Conservation (phyloP, 2,329 filamentous ascomycete genomes). For the Phialemoniopsis sp. region DNA sequence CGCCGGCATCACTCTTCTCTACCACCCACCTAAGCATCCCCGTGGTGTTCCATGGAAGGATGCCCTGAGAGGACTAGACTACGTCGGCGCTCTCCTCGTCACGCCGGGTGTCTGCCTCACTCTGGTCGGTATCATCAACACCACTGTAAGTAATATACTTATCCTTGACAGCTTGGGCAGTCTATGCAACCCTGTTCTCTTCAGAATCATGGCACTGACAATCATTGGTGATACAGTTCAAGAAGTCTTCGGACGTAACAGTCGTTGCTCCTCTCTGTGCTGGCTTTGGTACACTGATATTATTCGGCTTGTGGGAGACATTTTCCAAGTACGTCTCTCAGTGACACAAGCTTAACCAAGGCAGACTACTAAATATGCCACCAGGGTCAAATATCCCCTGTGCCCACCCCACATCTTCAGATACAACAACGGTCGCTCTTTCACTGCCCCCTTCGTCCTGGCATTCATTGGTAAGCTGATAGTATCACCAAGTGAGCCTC, state of each 20-base stretch:
- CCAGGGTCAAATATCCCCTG: constrained; percentile 27
- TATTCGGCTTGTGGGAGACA: constrained; percentile 30
- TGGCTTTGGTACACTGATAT: constrained; percentile 17
- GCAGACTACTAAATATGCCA: no score
- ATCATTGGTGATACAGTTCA: no score
- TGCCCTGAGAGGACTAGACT: constrained; percentile 6
- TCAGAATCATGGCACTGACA: no score
- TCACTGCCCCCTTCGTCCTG: constrained; percentile 7
- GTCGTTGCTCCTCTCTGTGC: no score
- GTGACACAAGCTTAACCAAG: no score
- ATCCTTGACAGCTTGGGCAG: no score
- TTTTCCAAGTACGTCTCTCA: constrained; percentile 20
- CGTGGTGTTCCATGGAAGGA: constrained; percentile 8
- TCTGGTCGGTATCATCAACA: constrained; percentile 6
- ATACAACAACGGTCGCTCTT: constrained; percentile 28
- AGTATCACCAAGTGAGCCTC: no score
- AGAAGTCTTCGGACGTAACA: no score
- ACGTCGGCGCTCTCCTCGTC: constrained; percentile 5
- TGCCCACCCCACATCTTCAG: constrained; percentile 40
- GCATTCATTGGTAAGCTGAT: no score
- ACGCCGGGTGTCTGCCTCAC: constrained; percentile 9
- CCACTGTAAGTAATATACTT: constrained; percentile 16
- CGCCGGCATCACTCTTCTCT: background rate
- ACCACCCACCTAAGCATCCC: constrained; percentile 7
- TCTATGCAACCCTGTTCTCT: no score